Evolutionary conservation across 768 basidiomycete genomes (phyloP).

Genomic region (Boletus huronensis): DNA sequence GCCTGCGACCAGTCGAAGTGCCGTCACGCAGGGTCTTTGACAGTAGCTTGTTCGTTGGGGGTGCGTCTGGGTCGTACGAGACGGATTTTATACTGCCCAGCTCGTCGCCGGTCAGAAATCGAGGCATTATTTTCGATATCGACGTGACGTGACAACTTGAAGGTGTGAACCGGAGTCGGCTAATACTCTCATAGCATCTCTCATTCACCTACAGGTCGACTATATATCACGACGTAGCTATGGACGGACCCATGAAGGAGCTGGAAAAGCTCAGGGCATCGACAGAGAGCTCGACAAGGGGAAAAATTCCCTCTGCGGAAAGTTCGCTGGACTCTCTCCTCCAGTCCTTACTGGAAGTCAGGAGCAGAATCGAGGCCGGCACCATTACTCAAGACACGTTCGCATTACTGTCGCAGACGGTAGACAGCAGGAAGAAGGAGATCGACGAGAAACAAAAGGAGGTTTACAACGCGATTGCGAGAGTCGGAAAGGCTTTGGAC

Average conservation of each 20-base stretch:
- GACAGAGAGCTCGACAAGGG: constrained; percentile 44
- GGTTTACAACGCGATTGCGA: constrained; percentile 70
- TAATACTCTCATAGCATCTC: background rate
- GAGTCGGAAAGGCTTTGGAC: constrained; percentile 83
- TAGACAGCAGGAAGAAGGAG: constrained; percentile 77
- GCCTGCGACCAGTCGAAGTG: constrained; percentile 30
- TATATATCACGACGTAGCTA: constrained; percentile 32
- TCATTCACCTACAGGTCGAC: background rate
- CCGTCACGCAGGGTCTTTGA: constrained; percentile 36
- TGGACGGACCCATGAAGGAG: constrained; percentile 79
- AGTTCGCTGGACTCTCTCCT: constrained; percentile 67
- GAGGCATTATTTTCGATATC: constrained; percentile 48
- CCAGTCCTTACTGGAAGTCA: constrained; percentile 52
- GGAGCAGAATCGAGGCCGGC: constrained; percentile 48
- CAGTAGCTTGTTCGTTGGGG: constrained; percentile 34
- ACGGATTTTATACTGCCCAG: constrained; percentile 71
- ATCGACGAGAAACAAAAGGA: constrained; percentile 89
- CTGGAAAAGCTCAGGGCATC: constrained; percentile 72
- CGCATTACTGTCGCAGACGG: constrained; percentile 47
- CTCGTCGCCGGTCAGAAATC: constrained; percentile 75
- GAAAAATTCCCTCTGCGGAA: constrained; percentile 50
- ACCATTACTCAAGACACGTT: constrained; percentile 48
- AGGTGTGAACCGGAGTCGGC: background rate
- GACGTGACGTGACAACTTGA: constrained; percentile 29
- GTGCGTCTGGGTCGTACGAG: constrained; percentile 34